Conservation (phyloP, 805 yeast genomes). For the Saccharomyces mikatae region DNA sequence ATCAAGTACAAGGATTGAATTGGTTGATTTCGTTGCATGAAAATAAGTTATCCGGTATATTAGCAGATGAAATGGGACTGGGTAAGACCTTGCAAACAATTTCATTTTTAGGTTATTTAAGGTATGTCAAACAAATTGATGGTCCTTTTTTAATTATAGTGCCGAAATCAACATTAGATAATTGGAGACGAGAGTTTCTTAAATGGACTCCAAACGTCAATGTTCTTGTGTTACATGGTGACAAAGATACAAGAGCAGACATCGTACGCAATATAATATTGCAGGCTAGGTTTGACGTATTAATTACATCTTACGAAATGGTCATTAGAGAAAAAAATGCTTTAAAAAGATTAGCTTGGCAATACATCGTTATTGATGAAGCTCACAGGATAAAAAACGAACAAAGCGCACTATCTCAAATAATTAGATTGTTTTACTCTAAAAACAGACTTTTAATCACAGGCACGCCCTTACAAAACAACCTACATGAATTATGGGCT, state of each 20-base stretch:
- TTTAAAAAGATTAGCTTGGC: constrained; percentile 82
- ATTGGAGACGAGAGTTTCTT: constrained; percentile 91
- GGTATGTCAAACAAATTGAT: constrained; percentile 66
- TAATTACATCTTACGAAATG: constrained; percentile 88
- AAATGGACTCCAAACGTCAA: constrained; percentile 95
- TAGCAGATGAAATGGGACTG: constrained; percentile 97
- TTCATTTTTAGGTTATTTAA: constrained; percentile 78
- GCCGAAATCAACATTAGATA: constrained; percentile 91
- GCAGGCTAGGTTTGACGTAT: constrained; percentile 77
- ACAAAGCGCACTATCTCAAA: constrained; percentile 84
- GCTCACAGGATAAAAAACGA: constrained; percentile 97
- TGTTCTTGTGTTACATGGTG: constrained; percentile 80
- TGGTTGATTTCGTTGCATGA: constrained; percentile 89
- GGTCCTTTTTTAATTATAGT: constrained; percentile 92
- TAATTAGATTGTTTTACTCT: constrained; percentile 81
- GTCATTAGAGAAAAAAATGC: constrained; percentile 80
- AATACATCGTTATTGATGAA: constrained; percentile 87
- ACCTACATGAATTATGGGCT: constrained; percentile 95
- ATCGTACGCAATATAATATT: constrained; percentile 53
- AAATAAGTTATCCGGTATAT: constrained; percentile 80
- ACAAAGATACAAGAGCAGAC: constrained; percentile 65
- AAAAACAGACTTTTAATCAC: constrained; percentile 79
- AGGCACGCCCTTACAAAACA: constrained; percentile 94
- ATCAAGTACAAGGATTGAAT: constrained; percentile 90
- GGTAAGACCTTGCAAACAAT: constrained; percentile 95